Evolutionary conservation across 2,329 filamentous ascomycete species (phyloP).

Genomic region (Alternaria conjuncta): DNA sequence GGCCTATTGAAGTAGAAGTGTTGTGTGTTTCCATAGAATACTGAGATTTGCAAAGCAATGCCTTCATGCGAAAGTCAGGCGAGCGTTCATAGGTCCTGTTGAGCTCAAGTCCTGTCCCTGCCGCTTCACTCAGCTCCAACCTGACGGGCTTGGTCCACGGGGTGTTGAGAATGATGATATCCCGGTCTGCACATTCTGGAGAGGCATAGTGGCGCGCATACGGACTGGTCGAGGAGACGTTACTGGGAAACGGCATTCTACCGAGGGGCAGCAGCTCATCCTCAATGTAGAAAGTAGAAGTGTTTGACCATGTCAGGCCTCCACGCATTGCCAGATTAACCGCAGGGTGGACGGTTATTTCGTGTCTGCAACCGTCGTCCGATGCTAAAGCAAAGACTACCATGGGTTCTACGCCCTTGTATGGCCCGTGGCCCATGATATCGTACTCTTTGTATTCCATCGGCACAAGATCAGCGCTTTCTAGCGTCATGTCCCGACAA

Average conservation of each 20-base stretch:
- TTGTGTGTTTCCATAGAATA: background rate
- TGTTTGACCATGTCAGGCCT: constrained; percentile 19
- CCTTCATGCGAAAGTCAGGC: constrained; percentile 19
- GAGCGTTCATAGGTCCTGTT: constrained; percentile 17
- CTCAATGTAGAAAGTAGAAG: constrained; percentile 8
- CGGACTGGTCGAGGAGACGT: constrained; percentile 2
- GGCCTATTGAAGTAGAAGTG: background rate
- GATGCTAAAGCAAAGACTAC: constrained; percentile 18
- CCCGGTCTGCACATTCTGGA: constrained; percentile 13
- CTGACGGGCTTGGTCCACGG: constrained; percentile 18
- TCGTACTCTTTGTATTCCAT: background rate
- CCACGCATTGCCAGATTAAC: constrained; percentile 15
- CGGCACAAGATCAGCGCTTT: constrained; percentile 16
- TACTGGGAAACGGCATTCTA: background rate
- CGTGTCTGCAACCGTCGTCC: constrained; percentile 17
- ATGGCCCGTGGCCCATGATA: background rate
- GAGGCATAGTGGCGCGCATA: constrained; percentile 19
- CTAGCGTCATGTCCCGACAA: constrained; percentile 17
- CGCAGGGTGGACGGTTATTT: constrained; percentile 15
- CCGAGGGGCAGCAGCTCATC: background rate
- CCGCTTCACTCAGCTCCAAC: background rate
- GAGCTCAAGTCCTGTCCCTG: background rate
- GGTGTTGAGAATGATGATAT: constrained; percentile 25
- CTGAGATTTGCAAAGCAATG: constrained; percentile 10
- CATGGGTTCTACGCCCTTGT: constrained; percentile 23